Conservation (phyloP, 1,139 yeast genomes). For the Spathaspora sp. region DNA sequence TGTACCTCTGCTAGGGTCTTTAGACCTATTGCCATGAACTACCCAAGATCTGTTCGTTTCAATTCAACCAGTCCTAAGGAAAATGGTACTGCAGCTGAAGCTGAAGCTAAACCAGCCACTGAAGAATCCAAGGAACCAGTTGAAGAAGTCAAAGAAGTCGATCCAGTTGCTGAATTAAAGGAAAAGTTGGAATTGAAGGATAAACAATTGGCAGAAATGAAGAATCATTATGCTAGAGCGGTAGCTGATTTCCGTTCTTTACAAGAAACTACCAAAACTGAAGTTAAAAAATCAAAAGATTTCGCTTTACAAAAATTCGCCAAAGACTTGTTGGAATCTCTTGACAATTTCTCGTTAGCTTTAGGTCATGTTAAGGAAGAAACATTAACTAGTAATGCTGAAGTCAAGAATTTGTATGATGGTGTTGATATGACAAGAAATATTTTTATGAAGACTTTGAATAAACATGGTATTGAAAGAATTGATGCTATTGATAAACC, state of each 20-base stretch:
- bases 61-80: conserved; percentile 19
- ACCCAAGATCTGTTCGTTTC: conserved; percentile 21
- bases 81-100: conserved; percentile 8
- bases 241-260: conserved; percentile 92
- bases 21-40: conserved; percentile 16
- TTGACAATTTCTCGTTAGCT: conserved; percentile 91
- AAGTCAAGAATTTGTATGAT: conserved; percentile 74
- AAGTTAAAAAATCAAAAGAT: conserved; percentile 82
- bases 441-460: conserved; percentile 82
- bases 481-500: conserved; percentile 81
- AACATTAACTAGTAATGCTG: conserved; percentile 54
- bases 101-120: conserved; percentile 1
- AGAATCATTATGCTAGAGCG: conserved; percentile 79
- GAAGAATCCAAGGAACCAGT: conserved; percentile 9
- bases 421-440: conserved; percentile 92
- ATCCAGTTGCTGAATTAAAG: conserved; percentile 45
- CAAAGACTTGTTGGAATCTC: conserved; percentile 82
- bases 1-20: conserved; percentile 16
- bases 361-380: conserved; percentile 74
- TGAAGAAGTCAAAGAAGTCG: conserved; percentile 18
- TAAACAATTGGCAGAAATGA: conserved; percentile 78
- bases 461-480: conserved; percentile 76
- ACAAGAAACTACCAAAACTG: conserved; percentile 88
- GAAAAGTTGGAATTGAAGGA: conserved; percentile 64
- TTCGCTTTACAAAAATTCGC: conserved; percentile 94